Base-by-base conservation (phyloP, 371 early-diverging fungal species). In the Circinella umbellata region DNA sequence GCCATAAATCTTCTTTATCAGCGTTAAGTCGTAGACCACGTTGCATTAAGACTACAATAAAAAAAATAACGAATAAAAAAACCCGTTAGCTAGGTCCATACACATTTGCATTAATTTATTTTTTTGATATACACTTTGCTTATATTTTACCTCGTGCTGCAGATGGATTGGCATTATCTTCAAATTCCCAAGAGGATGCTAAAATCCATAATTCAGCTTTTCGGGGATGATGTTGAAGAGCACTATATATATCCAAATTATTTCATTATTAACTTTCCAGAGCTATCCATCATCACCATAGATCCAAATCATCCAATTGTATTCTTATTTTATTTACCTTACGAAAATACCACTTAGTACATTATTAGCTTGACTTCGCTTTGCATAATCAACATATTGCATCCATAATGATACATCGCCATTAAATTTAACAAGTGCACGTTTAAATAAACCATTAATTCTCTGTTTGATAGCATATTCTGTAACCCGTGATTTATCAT, bases 131-230 rank as follows among this genome's bases (percentile, higher is more conserved):
- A 34, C 57, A 27, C 6, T 18, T 18, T 57, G 34, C 38, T 18
- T 55, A 57, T 37, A 35, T 67, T 54, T 62, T 77, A 88, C 83
- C 80, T 69, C 98, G 85, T 0, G 96, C 97, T 14, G 93, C 89
- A 6, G 80, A 84, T 69, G 94, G 91, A 75, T 96, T 94, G 3
- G 80, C 82, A 70, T 96, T 95, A 18, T 88, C 81, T 72, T 93
- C 93, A 68, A 92, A 92, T 81, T 98, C 97, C 87, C 92, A 95
- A 34, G 88, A 85, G 3, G 97, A 96, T 1, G 98, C 96, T 79
- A 93, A 76, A 66, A 96, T 92, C 97, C 98, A 98, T 71, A 98
- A 78, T 37, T 83, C 71, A 13, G 90, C 80, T 39, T 94, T 93
- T 20, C 80, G 82, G 1, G 98, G 98, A 71, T 96, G 96, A 59